Conservation (phyloP, 352 stramenopile genomes). For the Phytophthora megakarya region DNA sequence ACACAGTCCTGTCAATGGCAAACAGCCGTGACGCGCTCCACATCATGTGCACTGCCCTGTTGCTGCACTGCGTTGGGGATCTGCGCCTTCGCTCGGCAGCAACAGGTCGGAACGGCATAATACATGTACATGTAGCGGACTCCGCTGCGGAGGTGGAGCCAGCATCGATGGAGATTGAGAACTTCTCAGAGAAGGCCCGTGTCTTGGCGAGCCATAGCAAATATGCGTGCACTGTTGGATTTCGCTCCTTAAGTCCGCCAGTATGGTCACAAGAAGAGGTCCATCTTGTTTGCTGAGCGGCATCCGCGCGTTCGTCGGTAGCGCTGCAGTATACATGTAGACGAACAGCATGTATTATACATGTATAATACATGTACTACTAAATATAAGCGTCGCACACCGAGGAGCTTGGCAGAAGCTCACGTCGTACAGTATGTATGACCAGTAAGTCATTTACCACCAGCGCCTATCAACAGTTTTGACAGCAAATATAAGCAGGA, state of each 20-base stretch:
- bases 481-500: no score
- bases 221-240: neutral
- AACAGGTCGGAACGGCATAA: constrained; percentile 15
- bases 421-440: neutral
- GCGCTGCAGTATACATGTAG: neutral
- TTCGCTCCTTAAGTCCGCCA: constrained; percentile 13
- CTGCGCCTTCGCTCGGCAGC: constrained; percentile 6
- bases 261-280: constrained; percentile 15
- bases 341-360: no score
- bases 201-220: neutral
- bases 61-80: constrained; percentile 19
- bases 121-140: no score
- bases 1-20: constrained; percentile 23
- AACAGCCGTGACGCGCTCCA: constrained; percentile 28
- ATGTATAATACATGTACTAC: no score
- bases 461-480: no score
- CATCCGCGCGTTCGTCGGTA: constrained; percentile 17
- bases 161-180: neutral
- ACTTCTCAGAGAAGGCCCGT: no score
- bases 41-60: constrained; percentile 23
- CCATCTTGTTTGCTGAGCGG: constrained; percentile 2
- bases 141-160: no score
- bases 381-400: neutral
- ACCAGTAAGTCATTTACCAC: no score
- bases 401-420: neutral